These are phyloP conservation scores for Astragalus membranaceus DNA, from an alignment of 306 rosid species.

Conservation along the genomic window DNA sequence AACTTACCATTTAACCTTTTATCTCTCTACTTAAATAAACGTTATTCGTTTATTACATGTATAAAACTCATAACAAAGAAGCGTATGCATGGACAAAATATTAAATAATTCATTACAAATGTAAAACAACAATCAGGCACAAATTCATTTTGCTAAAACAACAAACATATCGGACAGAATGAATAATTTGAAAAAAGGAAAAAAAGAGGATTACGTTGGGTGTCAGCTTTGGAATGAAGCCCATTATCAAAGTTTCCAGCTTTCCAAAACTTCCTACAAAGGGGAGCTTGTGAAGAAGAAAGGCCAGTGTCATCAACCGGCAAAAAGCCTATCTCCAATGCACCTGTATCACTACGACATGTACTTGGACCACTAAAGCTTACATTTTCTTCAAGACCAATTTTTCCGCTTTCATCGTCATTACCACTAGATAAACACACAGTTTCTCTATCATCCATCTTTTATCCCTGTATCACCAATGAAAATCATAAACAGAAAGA, in stretches of 20 bases:
- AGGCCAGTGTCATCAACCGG: constrained; percentile 37
- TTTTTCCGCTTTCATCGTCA: constrained; percentile 48
- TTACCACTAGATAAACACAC: constrained; percentile 59
- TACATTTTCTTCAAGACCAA: constrained; percentile 26
- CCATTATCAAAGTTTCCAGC: constrained; percentile 55
- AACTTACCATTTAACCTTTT: too few relatives aligned
- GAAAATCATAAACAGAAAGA: neutral
- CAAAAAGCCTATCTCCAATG: constrained; percentile 40
- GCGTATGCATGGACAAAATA: too few relatives aligned
- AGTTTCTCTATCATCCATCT: constrained; percentile 35
- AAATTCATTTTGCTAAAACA: too few relatives aligned
- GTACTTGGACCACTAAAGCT: constrained; percentile 36
- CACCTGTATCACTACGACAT: constrained; percentile 39
- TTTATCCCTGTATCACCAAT: constrained; percentile 19
- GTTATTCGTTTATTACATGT: too few relatives aligned
- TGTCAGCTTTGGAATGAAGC: constrained; percentile 28
- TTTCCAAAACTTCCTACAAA: constrained; percentile 72
- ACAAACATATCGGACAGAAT: too few relatives aligned
- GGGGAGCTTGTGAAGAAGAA: constrained; percentile 40
- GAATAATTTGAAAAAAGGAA: neutral
- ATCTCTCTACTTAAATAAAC: too few relatives aligned
- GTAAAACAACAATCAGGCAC: too few relatives aligned
- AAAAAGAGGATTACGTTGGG: constrained; percentile 44
- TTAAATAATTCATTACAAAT: too few relatives aligned
- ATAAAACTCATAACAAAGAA: too few relatives aligned